A percentile compares a stretch with the other conserved stretches of the same genome.
Conservation (phyloP, 2,329 filamentous ascomycete genomes). For the Cladosporium velox region DNA sequence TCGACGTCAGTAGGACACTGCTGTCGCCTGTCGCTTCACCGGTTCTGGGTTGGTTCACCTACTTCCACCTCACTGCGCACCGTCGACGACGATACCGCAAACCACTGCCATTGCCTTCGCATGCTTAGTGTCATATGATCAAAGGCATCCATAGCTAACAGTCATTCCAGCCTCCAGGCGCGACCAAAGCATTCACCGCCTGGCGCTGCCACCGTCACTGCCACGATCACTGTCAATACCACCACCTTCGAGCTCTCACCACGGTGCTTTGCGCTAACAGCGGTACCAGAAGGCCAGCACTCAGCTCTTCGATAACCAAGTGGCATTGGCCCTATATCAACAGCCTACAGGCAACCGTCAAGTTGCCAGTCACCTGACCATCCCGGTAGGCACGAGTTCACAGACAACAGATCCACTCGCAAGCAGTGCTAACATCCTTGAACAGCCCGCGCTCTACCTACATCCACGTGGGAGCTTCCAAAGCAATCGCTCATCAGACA, state of each 20-base stretch:
- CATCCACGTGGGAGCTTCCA: background rate
- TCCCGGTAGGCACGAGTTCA: background rate
- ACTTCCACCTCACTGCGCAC: background rate
- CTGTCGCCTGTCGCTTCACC: background rate
- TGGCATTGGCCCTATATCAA: background rate
- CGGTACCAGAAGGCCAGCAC: background rate
- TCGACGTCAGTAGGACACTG: background rate
- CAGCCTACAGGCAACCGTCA: background rate
- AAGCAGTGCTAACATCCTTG: background rate
- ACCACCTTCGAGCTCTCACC: background rate
- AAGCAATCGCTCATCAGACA: background rate
- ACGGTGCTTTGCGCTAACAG: background rate
- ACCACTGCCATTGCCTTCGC: background rate
- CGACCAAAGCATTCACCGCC: background rate
- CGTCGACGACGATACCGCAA: background rate
- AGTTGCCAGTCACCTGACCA: background rate
- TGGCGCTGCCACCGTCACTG: background rate
- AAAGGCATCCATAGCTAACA: background rate
- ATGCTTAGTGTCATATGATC: background rate
- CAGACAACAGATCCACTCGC: background rate
- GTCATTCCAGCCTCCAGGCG: background rate
- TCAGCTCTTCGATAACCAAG: background rate
- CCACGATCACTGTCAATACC: background rate
- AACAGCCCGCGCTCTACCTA: background rate
- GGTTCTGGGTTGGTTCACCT: background rate